Evolutionary conservation across 306 rosid genomes (phyloP), one percentile per base, ranked within the genome.

Genomic region (Cucumis hystrix): DNA sequence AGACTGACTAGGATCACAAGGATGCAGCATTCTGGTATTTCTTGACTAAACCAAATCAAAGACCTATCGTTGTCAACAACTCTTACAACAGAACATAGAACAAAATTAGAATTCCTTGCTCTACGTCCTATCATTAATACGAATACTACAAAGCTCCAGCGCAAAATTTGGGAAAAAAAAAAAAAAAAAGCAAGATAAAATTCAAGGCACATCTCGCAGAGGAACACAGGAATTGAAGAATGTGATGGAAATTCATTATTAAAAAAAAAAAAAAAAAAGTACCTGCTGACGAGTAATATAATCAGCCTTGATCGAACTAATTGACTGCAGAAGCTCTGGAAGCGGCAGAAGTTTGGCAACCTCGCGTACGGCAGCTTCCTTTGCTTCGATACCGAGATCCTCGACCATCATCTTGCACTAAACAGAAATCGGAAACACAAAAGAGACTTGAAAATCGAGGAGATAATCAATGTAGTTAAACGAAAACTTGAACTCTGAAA

Each of bases 271-370:
- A 33, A 40, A 55, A 37, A 37, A 10, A n/a, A 20, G 76, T 12
- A 94, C 98, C 97, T 95, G 97, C 82, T 95, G 98, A 81, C 97
- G 98, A 17, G 97, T 83, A 85, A 90, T 87, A 87, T 95, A 95
- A 84, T 95, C 96, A 17, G 99, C 96, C 79, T 95, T 95, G 83
- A 95, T 88, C 49, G 99, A 92, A 18, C 96, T 76, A 33, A 95
- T 95, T 66, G 99, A 92, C 60, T 86, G 99, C 11, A 95, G 89
- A 59, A 91, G 99, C 84, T 95, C 99, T 8, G 97, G 96, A 49
- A 95, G 90, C 41, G 99, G 96, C 57, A 95, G 82, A 23, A 90
- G 96, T 87, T 95, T 95, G 7, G 97, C 99, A 7, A 95, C 99
- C 87, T 95, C 97, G 18, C 97, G 90, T 56, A 95, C 97, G 37